These are phyloP conservation scores for Artomyces pyxidatus DNA, from an alignment of 768 basidiomycete species.

Conservation along the genomic window DNA sequence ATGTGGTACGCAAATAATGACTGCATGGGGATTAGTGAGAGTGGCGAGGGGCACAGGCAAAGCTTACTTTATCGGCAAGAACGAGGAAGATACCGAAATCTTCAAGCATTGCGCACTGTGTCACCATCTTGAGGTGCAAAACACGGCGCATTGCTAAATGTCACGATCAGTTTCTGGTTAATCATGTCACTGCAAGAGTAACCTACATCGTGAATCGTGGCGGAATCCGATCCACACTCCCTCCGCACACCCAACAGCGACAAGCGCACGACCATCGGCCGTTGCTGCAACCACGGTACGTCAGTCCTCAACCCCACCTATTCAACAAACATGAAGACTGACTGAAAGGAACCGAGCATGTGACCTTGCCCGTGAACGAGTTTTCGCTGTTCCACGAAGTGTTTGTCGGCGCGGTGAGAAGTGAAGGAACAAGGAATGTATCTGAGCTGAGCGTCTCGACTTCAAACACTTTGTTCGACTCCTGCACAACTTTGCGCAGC, in stretches of 20 bases:
- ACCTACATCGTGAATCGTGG: slow-evolving; percentile 77
- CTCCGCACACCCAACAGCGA: slow-evolving; percentile 91
- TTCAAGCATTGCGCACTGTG: slow-evolving; percentile 92
- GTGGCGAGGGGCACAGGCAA: not conserved
- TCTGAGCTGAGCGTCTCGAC: slow-evolving; percentile 83
- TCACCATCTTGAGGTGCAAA: slow-evolving; percentile 87
- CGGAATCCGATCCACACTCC: slow-evolving; percentile 95
- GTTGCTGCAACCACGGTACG: slow-evolving; percentile 42
- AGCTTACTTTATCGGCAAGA: slow-evolving; percentile 74
- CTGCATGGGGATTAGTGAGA: slow-evolving; percentile 26
- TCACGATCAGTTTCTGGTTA: not conserved
- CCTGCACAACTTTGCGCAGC: slow-evolving; percentile 78
- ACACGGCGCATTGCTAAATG: slow-evolving; percentile 81
- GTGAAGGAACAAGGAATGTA: slow-evolving; percentile 75
- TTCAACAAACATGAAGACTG: slow-evolving; percentile 17
- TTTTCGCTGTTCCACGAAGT: slow-evolving; percentile 64
- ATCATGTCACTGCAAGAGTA: not conserved
- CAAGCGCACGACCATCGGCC: slow-evolving; percentile 74
- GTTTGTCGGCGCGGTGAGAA: slow-evolving; percentile 30
- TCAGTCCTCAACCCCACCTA: not conserved
- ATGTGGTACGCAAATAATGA: slow-evolving; percentile 91
- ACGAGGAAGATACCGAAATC: slow-evolving; percentile 97
- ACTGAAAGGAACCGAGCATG: slow-evolving; percentile 94
- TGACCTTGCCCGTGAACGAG: slow-evolving; percentile 76
- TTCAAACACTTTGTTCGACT: slow-evolving; percentile 93